Evolutionary conservation across 345 rosid genomes (phyloP).

Genomic region (Gossypium bickii): DNA sequence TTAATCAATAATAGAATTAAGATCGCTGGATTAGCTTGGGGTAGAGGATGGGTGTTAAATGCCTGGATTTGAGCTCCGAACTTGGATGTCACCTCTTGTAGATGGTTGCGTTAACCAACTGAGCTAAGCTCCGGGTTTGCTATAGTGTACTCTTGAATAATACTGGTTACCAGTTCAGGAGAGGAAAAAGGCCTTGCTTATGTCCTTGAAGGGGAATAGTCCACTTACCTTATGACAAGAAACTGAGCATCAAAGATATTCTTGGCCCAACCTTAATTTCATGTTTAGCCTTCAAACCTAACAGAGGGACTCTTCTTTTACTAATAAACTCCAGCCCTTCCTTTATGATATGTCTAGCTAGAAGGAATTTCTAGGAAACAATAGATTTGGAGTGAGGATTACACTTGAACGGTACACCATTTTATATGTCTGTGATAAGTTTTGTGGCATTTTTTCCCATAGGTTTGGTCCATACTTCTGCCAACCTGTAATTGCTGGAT

Average conservation of each 20-base stretch:
- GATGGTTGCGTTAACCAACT: not conserved
- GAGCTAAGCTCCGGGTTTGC: not conserved
- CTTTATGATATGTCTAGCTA: not conserved
- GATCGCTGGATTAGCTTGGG: not conserved
- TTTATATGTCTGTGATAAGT: not conserved
- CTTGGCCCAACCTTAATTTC: not conserved
- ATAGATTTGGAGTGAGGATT: not conserved
- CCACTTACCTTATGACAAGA: not conserved
- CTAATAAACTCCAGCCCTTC: not conserved
- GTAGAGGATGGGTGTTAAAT: not conserved
- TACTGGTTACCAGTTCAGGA: not conserved
- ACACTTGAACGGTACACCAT: not conserved
- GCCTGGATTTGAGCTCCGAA: not conserved
- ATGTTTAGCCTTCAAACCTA: not conserved
- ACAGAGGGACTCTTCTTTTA: not conserved
- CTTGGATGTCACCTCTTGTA: not conserved
- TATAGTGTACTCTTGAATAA: not conserved
- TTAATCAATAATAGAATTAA: not conserved
- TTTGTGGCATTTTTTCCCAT: not conserved
- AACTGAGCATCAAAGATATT: not conserved
- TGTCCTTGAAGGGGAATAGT: not conserved
- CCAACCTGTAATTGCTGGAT: slow-evolving; percentile 95
- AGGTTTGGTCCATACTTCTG: slow-evolving; percentile 98
- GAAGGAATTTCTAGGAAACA: not conserved
- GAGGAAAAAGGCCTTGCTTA: not conserved